Conservation (phyloP, 768 basidiomycete genomes). For the Trametes gibbosa region DNA sequence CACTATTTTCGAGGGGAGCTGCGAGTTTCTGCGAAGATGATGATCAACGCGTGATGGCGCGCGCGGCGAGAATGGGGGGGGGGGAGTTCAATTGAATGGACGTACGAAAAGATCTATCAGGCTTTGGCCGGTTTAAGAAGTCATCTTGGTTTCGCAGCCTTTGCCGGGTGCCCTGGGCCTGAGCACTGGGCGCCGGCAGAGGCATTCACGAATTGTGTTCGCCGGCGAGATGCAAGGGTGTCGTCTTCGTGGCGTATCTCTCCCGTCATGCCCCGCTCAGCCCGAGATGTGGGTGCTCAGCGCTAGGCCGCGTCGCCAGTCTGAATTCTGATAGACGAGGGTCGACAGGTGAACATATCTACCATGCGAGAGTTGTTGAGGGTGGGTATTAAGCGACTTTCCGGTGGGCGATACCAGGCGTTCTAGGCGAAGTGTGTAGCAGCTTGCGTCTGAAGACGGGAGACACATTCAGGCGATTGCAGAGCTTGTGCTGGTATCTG, state of each 20-base stretch:
- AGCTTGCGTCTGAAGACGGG: too few relatives aligned
- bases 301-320: too few relatives aligned
- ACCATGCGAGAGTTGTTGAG: too few relatives aligned
- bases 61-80: background rate
- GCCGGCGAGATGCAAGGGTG: background rate
- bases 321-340: too few relatives aligned
- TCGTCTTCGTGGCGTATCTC: slow-evolving; percentile 7
- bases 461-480: too few relatives aligned
- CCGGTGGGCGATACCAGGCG: too few relatives aligned
- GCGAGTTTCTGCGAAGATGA: background rate
- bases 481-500: too few relatives aligned
- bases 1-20: background rate
- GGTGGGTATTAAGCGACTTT: too few relatives aligned
- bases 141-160: too few relatives aligned
- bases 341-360: too few relatives aligned
- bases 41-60: background rate
- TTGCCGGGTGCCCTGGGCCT: background rate
- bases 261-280: slow-evolving; percentile 31
- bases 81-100: background rate
- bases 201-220: background rate
- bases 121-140: too few relatives aligned
- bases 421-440: too few relatives aligned
- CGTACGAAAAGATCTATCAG: background rate
- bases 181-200: background rate
- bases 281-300: slow-evolving; percentile 24